Evolutionary conservation across 768 basidiomycete species (phyloP).

Genomic region (Tricholoma sp.): DNA sequence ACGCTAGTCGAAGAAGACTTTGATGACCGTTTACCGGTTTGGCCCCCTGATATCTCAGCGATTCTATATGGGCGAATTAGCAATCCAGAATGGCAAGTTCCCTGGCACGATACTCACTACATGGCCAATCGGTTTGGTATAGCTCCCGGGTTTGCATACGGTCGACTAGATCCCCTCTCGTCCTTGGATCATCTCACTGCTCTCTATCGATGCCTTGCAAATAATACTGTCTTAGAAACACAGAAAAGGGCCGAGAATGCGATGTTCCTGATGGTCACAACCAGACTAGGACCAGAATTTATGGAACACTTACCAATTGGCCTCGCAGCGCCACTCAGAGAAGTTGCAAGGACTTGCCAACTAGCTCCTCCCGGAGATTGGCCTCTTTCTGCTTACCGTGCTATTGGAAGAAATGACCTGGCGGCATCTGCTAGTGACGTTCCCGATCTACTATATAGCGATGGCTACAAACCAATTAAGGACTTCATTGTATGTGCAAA

Average conservation of each 20-base stretch:
- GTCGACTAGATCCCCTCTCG: conserved; percentile 52
- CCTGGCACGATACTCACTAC: conserved; percentile 43
- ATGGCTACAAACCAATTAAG: conserved; percentile 53
- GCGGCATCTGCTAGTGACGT: conserved; percentile 53
- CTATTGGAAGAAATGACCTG: conserved; percentile 72
- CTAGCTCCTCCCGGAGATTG: conserved; percentile 70
- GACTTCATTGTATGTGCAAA: conserved; percentile 46
- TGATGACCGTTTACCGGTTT: conserved; percentile 70
- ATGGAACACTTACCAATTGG: conserved; percentile 62
- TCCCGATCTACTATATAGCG: conserved; percentile 39
- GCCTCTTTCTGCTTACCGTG: conserved; percentile 61
- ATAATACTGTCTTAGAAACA: conserved; percentile 41
- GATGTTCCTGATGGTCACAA: conserved; percentile 48
- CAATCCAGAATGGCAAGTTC: conserved; percentile 65
- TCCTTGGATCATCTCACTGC: conserved; percentile 49
- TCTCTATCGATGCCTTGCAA: conserved; percentile 57
- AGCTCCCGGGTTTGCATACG: conserved; percentile 55
- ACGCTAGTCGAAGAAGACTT: conserved; percentile 38
- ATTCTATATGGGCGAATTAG: conserved; percentile 57
- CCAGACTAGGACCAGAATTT: conserved; percentile 40
- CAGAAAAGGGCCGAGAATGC: conserved; percentile 68
- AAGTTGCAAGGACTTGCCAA: conserved; percentile 83
- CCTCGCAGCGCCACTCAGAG: conserved; percentile 72
- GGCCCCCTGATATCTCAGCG: conserved; percentile 73
- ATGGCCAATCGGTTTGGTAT: conserved; percentile 45